These are phyloP conservation scores for Filosporella fistucella DNA, from an alignment of 495 filamentous ascomycete species.

Conservation along the genomic window DNA sequence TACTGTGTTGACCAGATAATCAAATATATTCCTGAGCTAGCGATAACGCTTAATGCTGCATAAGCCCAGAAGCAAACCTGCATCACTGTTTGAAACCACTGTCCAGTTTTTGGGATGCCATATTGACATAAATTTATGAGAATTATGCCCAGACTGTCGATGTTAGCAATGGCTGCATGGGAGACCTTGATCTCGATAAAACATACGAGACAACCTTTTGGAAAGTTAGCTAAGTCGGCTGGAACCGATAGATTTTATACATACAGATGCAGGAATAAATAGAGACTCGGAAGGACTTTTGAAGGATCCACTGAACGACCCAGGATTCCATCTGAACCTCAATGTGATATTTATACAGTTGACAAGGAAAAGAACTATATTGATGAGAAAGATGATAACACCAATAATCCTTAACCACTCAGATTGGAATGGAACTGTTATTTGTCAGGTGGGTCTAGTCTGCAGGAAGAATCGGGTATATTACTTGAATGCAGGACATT, in stretches of 20 bases:
- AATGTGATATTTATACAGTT: conserved; percentile 63
- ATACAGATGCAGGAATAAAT: conserved; percentile 71
- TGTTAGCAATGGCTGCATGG: not conserved
- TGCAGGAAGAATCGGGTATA: conserved; percentile 12
- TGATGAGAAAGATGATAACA: conserved; percentile 69
- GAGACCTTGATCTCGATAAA: too few species aligned
- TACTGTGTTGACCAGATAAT: conserved; percentile 59
- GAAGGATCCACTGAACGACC: conserved; percentile 68
- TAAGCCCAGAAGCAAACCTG: conserved; percentile 72
- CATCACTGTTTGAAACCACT: conserved; percentile 63
- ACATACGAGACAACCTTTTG: conserved; percentile 40
- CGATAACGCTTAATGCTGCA: conserved; percentile 54
- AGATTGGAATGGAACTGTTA: conserved; percentile 57
- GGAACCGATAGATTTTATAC: conserved; percentile 20
- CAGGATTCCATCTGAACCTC: conserved; percentile 66
- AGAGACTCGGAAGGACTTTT: conserved; percentile 75
- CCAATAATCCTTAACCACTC: conserved; percentile 68
- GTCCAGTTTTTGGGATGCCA: conserved; percentile 58
- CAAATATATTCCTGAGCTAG: conserved; percentile 68
- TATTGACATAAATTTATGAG: conserved; percentile 79
- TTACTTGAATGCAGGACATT: conserved; percentile 70
- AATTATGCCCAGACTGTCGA: conserved; percentile 61
- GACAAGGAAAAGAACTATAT: conserved; percentile 65
- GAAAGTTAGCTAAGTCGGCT: not conserved
- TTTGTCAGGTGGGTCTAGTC: conserved; percentile 30